Evolutionary conservation across 1,284 basidiomycete species (phyloP).

Genomic region (Athelia sp.): DNA sequence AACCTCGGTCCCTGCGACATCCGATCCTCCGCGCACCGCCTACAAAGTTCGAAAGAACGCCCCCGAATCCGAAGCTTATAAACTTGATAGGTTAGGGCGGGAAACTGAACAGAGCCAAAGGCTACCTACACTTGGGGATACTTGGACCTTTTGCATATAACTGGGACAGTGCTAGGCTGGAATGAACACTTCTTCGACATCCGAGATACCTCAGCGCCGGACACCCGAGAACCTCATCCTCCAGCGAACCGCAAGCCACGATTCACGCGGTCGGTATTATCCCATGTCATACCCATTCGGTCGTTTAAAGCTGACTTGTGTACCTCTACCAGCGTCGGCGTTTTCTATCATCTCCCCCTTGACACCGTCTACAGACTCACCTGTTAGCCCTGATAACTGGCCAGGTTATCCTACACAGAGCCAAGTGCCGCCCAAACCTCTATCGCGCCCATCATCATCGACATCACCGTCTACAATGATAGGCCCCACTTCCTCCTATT

Average conservation of each 20-base stretch:
- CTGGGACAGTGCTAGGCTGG: too few relatives aligned
- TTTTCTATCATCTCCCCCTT: not conserved
- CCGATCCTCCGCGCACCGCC: too few relatives aligned
- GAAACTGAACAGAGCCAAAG: too few relatives aligned
- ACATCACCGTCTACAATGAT: constrained; percentile 1
- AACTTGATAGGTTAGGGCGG: too few relatives aligned
- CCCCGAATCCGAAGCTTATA: too few relatives aligned
- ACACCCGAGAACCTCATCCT: not conserved
- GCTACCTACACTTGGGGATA: too few relatives aligned
- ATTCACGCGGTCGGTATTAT: not conserved
- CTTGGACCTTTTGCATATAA: too few relatives aligned
- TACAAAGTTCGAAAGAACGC: too few relatives aligned
- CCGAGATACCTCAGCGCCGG: not conserved
- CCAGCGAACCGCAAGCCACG: not conserved
- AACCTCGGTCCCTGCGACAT: too few relatives aligned
- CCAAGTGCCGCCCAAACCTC: not conserved
- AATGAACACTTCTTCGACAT: too few relatives aligned
- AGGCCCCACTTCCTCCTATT: not conserved
- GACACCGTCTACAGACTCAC: not conserved
- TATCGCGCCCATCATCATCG: not conserved
- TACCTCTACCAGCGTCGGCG: not conserved
- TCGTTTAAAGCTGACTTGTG: not conserved
- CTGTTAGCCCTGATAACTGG: not conserved
- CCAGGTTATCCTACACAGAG: not conserved
- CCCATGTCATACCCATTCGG: not conserved